Base-by-base conservation (phyloP, 768 basidiomycete species). In the Leccinum broughii region DNA sequence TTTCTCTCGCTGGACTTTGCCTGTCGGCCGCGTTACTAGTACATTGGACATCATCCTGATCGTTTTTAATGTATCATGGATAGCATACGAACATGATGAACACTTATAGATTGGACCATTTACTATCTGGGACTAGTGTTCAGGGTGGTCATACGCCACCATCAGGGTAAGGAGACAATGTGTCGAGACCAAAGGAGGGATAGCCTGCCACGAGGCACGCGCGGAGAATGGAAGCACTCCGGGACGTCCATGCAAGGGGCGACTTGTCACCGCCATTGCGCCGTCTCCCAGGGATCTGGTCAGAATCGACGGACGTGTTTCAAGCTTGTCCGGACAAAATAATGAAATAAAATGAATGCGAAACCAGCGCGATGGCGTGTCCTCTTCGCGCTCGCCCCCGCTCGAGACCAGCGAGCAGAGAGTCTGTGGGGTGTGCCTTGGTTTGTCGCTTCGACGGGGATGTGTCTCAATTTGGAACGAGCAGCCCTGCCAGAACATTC, bases 201-300 rank as follows among this genome's bases (percentile, higher is more conserved):
- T 44, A 44, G 20, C 4, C 13, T 48, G 22, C 24, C 50, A 51
- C 26, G 50, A 51, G 28, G 50, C 28, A 51, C 50, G n/a, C n/a
- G 44, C 44, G 44, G 44, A 44, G 44, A 44, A 44, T 20, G 44
- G n/a, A 44, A 35, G 34, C 34, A 35, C 34, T 41, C 39, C 39
- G 39, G n/a, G 17, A 41, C 17, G 17, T n/a, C 44, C 4, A 44
- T 44, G 9, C 44, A 10, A 44, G 44, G 44, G 44, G 44, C n/a
- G n/a, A 44, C 44, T 44, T 53, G 48, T 58, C 66, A 62, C 61
- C 34, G 64, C 60, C 57, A 60, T 62, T 37, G 68, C 70, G 70
- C 70, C 70, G 49, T 60, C 51, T 68, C 58, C 70, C 70, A 57
- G 70, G 70, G 30, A 70, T 63, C 58, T 56, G 70, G 70, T 51